phyloP scores from a whole-genome alignment of 2,329 filamentous ascomycete genomes.

The Talaromyces sp. region DNA sequence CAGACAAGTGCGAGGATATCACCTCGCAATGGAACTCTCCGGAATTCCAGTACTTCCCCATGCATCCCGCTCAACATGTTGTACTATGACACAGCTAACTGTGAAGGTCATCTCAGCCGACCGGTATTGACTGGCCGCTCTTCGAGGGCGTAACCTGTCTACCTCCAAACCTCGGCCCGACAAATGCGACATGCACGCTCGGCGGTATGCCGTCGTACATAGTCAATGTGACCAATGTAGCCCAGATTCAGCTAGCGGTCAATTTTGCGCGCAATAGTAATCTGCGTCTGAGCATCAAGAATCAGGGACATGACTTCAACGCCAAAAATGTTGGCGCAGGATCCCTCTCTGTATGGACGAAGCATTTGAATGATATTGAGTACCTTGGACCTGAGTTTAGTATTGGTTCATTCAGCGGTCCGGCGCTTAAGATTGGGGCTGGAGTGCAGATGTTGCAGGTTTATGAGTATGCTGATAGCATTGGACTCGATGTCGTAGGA shows the following conservation, averaged over 20 bases:
- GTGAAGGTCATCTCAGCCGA: slow-evolving; percentile 7
- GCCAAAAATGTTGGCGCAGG: slow-evolving; percentile 49
- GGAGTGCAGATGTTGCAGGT: slow-evolving; percentile 10
- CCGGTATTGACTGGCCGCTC: slow-evolving; percentile 10
- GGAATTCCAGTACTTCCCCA: slow-evolving; percentile 5
- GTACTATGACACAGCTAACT: not conserved
- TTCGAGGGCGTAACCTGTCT: slow-evolving; percentile 10
- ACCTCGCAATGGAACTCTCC: slow-evolving; percentile 27
- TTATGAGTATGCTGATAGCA: slow-evolving; percentile 34
- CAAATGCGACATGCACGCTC: slow-evolving; percentile 8
- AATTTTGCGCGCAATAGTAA: slow-evolving; percentile 15
- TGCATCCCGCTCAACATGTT: not conserved
- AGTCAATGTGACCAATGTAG: slow-evolving; percentile 30
- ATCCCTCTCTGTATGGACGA: slow-evolving; percentile 50
- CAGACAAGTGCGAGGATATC: slow-evolving; percentile 31
- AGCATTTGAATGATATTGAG: slow-evolving; percentile 45
- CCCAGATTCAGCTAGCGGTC: slow-evolving; percentile 15
- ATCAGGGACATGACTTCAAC: slow-evolving; percentile 17
- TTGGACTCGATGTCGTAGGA: slow-evolving; percentile 52
- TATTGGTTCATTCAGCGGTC: slow-evolving; percentile 33
- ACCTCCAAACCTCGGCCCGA: slow-evolving; percentile 1
- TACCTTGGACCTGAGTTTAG: slow-evolving; percentile 8
- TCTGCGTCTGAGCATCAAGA: slow-evolving; percentile 15
- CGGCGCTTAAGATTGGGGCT: slow-evolving; percentile 11
- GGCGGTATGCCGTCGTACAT: slow-evolving; percentile 33